phyloP scores from a whole-genome alignment of 2,329 filamentous ascomycete species.

The Penicillium brevicompactum region DNA sequence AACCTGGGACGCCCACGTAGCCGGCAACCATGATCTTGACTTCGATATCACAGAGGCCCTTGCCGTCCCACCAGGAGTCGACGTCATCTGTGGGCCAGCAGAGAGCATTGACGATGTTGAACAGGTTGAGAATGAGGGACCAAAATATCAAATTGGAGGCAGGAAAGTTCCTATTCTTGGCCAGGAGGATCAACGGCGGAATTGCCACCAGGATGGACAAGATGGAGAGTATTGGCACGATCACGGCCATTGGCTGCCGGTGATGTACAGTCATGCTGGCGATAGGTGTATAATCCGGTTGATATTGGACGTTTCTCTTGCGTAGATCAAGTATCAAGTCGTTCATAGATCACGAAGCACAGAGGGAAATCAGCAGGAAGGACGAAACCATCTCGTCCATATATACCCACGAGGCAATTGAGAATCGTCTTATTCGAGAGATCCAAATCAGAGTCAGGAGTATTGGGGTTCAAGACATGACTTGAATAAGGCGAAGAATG shows the following conservation, averaged over 20 bases:
- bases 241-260: constrained; percentile 36
- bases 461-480: constrained; percentile 3
- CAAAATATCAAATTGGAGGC: constrained; percentile 60
- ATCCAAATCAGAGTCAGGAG: constrained; percentile 9
- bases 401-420: neutral
- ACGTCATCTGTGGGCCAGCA: constrained; percentile 65
- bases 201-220: constrained; percentile 56
- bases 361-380: neutral
- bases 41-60: constrained; percentile 66
- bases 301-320: neutral
- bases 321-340: neutral
- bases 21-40: constrained; percentile 59
- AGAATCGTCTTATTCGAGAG: constrained; percentile 5
- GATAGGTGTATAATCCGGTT: neutral
- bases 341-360: neutral
- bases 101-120: constrained; percentile 63
- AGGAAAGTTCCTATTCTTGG: constrained; percentile 62
- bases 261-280: constrained; percentile 9
- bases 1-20: constrained; percentile 55
- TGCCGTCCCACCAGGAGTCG: constrained; percentile 59
- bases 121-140: constrained; percentile 58
- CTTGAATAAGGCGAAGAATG: constrained; percentile 1
- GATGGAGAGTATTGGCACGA: constrained; percentile 53
- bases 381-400: neutral
- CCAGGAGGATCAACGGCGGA: constrained; percentile 62